Base-by-base conservation (phyloP, 495 filamentous ascomycete genomes). In the Clohesyomyces aquaticus region DNA sequence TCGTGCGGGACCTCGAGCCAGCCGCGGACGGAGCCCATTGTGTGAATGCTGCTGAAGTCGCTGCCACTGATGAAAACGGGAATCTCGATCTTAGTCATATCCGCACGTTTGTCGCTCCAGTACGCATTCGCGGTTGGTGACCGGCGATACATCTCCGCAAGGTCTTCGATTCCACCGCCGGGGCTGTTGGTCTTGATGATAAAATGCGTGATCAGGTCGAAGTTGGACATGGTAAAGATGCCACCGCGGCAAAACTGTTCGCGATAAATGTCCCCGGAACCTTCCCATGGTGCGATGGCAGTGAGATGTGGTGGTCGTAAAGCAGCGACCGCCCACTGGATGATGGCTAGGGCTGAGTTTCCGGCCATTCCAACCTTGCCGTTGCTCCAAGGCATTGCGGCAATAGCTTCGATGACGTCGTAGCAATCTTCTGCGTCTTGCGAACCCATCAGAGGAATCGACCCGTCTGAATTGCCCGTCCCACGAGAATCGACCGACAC, bases 251-350 rank as follows among this genome's bases (percentile, higher is more conserved):
- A 68, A 41, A 76, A 67, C 10, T 72, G 71, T 21, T 80, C 78
- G 11, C 77, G 74, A 53, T 78, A 82, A n/a, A 79, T 61, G 64
- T 81, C 79, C 2, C 68, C 69, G 45, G 65, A 75, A 0, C 77
- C 78, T 60, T 81, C 79, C 80, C 79, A 81, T 0, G 79, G 80
- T 1, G 79, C 75, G 46, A 81, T 79, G 0, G 76, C 76, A 22
- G 75, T 74, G 8, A 82, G 66, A 0, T 73, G 73, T 0, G 77
- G 77, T 10, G 79, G 79, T 26, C 74, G 68, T 42, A 72, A 52
- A 2, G 75, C 61, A 0, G 77, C 80, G 18, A 78, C 73, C 27
- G 73, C 68, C 78, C 78, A 79, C 57, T 80, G 79, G 0, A 68
- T 67, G 11, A 76, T 78, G 2, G 78, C 78, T 2, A 71, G 55